phyloP scores from a whole-genome alignment of 2,329 filamentous ascomycete species.

The Phaeosphaeriaceae sp. region DNA sequence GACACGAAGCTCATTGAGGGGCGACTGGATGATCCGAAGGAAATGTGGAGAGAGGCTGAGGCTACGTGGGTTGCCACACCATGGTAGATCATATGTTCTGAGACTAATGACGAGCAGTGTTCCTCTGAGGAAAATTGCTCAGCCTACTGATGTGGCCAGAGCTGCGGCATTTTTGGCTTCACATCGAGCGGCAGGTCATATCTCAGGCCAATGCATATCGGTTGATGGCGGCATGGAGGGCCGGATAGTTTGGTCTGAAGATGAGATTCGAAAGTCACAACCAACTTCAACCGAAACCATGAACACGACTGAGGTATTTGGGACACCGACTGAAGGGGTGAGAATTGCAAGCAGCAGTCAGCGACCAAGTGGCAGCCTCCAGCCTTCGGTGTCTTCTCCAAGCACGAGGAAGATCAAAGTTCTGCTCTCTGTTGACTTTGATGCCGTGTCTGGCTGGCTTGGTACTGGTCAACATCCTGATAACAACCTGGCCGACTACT shows the following conservation, averaged over 20 bases:
- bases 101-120: constrained; percentile 36
- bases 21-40: constrained; percentile 58
- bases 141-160: constrained; percentile 58
- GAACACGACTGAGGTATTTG: constrained; percentile 13
- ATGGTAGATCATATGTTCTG: background rate
- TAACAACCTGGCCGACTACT: constrained; percentile 65
- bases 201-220: constrained; percentile 62
- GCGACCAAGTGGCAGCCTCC: constrained; percentile 1
- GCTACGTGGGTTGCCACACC: constrained; percentile 47
- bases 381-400: background rate
- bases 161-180: constrained; percentile 60
- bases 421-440: constrained; percentile 60
- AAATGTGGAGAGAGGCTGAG: constrained; percentile 60
- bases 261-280: background rate
- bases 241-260: background rate
- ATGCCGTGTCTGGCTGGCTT: constrained; percentile 67
- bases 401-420: constrained; percentile 48
- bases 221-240: constrained; percentile 57
- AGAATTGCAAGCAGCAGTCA: constrained; percentile 8
- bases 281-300: background rate
- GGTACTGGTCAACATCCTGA: constrained; percentile 63
- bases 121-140: constrained; percentile 57
- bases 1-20: constrained; percentile 59
- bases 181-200: constrained; percentile 61
- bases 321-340: constrained; percentile 18